A percentile compares a stretch with the other conserved stretches of the same genome.
Evolutionary conservation across 805 yeast genomes (phyloP).

Genomic region (Wilhelminamyces savonicus): DNA sequence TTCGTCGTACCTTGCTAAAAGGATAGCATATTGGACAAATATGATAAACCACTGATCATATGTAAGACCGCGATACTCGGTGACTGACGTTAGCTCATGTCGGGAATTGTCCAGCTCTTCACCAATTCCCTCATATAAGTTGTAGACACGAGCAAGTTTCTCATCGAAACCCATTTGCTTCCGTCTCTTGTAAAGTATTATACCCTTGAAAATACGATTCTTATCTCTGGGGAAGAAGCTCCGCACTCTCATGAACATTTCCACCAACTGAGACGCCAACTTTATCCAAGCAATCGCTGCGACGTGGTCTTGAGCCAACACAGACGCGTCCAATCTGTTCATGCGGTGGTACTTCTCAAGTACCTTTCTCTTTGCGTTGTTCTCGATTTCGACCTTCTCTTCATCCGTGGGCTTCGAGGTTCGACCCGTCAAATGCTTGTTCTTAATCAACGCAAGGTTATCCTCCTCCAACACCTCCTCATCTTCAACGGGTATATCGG

Average conservation of each 20-base stretch:
- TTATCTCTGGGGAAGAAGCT: constrained; percentile 76
- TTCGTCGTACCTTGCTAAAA: constrained; percentile 56
- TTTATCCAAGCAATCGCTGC: constrained; percentile 79
- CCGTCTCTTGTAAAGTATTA: constrained; percentile 54
- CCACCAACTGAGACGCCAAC: constrained; percentile 74
- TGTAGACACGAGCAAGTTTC: constrained; percentile 59
- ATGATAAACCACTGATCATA: constrained; percentile 83
- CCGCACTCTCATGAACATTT: constrained; percentile 70
- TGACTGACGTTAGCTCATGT: constrained; percentile 41
- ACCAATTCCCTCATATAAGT: constrained; percentile 54
- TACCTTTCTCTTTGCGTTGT: constrained; percentile 51
- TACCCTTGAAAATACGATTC: constrained; percentile 63
- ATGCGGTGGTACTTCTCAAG: constrained; percentile 50
- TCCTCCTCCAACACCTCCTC: constrained; percentile 13
- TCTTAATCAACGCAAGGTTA: constrained; percentile 7
- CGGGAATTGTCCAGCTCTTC: constrained; percentile 20
- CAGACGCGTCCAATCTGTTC: constrained; percentile 38
- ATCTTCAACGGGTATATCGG: constrained; percentile 10
- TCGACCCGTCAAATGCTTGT: background rate
- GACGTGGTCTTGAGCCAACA: constrained; percentile 37
- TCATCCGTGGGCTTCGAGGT: constrained; percentile 25
- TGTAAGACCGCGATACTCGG: constrained; percentile 65
- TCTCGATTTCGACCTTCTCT: constrained; percentile 52
- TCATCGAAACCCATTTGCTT: constrained; percentile 65
- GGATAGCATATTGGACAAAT: constrained; percentile 72